Base-by-base conservation (phyloP, 768 basidiomycete genomes). In the Psilocybe tampanensis region DNA sequence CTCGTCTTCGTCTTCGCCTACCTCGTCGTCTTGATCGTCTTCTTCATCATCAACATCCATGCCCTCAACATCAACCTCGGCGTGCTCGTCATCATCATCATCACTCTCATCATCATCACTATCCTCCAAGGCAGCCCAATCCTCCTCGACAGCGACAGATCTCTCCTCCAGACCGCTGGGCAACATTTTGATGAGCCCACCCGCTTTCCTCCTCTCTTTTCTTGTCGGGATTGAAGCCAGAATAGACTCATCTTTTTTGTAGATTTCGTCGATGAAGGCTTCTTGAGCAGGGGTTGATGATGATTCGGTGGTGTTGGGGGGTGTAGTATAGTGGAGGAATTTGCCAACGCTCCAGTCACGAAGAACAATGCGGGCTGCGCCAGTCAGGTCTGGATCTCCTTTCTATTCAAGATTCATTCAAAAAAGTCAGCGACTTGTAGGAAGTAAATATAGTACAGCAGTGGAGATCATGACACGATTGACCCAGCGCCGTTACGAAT, bases 291-390 rank as follows among this genome's bases (percentile, higher is more conserved):
- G 36, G 4, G 54, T 44, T 45, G 41, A 45, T 24, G 45, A 53
- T 44, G 26, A 58, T 26, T 11, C 23, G 29, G 56, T 58, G 2
- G 60, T 47, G 0, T 70, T 44, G 2, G 80, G 75, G 1, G 89
- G 88, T 47, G 77, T 70, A 5, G 89, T 85, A 73, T 90, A 95
- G 58, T 89, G 83, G 22, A 85, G 80, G 64, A 96, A 78, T 60
- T 83, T 87, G 51, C 89, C 88, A 7, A 78, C 80, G 57, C 79
- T 84, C 94, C 94, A 97, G 73, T 96, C 94, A 9, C 89, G 85
- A 43, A 97, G 79, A 34, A 97, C 78, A 56, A 89, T 78, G 19
- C 90, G 86, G 13, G 90, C 88, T 3, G 94, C 92, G 41, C 84
- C 84, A 2, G 82, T 79, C 48, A 90, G 71, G 69, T 96, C 94